Percentiles rank a stretch among this genome's conserved stretches.
These are phyloP conservation scores for Metschnikowia amazonensis DNA, from an alignment of 805 yeast genomes.

Conservation along the genomic window DNA sequence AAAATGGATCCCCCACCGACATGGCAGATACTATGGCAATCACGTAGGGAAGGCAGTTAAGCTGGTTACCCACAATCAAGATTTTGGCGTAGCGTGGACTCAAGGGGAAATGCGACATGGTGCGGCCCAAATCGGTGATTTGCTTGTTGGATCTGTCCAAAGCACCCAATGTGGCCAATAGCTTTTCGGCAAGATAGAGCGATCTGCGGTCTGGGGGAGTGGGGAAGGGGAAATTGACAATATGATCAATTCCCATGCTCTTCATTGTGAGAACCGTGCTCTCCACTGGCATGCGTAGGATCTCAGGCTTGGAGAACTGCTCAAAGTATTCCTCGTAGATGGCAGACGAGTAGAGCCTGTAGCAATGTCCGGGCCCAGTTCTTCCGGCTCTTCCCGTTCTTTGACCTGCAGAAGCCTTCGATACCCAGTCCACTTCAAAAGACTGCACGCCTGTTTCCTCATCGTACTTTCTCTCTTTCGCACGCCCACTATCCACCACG, in stretches of 20 bases:
- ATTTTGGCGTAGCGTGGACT: conserved; percentile 92
- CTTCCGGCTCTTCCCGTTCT: conserved; percentile 97
- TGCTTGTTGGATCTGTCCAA: conserved; percentile 47
- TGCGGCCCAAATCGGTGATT: conserved; percentile 75
- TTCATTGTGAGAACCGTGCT: conserved; percentile 95
- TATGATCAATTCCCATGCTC: conserved; percentile 91
- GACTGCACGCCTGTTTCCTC: conserved; percentile 88
- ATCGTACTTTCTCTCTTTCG: conserved; percentile 82
- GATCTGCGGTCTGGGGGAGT: conserved; percentile 75
- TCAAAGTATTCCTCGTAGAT: conserved; percentile 81
- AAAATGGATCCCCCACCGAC: conserved; percentile 90
- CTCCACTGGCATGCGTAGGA: conserved; percentile 91
- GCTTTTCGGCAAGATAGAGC: conserved; percentile 60
- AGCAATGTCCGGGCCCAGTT: conserved; percentile 98
- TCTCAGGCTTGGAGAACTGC: conserved; percentile 85
- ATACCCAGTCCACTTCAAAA: conserved; percentile 85
- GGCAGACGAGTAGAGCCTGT: conserved; percentile 88
- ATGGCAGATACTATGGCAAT: conserved; percentile 88
- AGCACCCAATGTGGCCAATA: conserved; percentile 77
- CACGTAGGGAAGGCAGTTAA: conserved; percentile 79
- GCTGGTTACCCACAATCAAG: conserved; percentile 82
- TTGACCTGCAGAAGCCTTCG: conserved; percentile 94
- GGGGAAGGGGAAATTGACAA: conserved; percentile 92
- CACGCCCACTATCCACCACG: conserved; percentile 92
- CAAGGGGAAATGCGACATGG: conserved; percentile 88